Percentiles rank a stretch among this genome's conserved stretches.
Conservation (phyloP, 2,329 filamentous ascomycete species). For the Fonsecaea nubica region DNA sequence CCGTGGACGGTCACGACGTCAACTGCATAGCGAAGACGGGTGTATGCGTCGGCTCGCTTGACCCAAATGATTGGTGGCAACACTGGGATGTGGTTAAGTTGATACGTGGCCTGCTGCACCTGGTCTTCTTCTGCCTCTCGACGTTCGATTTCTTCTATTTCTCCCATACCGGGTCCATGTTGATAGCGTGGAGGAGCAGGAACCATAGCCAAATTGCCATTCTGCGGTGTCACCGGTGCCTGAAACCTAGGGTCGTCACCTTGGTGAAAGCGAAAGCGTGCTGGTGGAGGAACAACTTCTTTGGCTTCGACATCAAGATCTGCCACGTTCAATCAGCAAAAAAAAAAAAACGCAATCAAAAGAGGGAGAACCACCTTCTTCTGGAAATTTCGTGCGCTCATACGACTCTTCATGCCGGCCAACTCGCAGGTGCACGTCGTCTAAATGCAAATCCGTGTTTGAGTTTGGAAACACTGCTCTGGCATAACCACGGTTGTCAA, state of each 20-base stretch:
- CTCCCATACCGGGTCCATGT: not conserved
- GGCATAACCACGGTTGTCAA: conserved; percentile 1
- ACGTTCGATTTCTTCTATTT: not conserved
- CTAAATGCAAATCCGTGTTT: not conserved
- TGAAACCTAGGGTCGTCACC: not conserved
- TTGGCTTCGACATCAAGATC: not conserved
- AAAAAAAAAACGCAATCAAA: not conserved
- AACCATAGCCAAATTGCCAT: not conserved
- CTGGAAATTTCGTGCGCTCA: conserved; percentile 15
- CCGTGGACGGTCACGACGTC: conserved; percentile 22
- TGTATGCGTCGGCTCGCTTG: conserved; percentile 11
- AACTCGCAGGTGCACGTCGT: conserved; percentile 14
- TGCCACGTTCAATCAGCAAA: not conserved
- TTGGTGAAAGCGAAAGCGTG: not conserved
- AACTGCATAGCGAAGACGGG: conserved; percentile 16
- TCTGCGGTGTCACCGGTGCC: not conserved
- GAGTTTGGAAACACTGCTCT: conserved; percentile 5
- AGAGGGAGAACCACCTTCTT: conserved; percentile 14
- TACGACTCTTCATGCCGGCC: conserved; percentile 21
- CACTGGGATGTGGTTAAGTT: not conserved
- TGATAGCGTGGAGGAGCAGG: not conserved
- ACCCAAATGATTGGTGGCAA: conserved; percentile 23
- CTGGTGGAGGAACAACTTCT: not conserved
- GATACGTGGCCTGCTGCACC: not conserved
- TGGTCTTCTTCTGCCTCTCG: not conserved